Evolutionary conservation across 805 yeast species (phyloP), one percentile per base, ranked within the genome.

Genomic region (Yarrowia divulgata): DNA sequence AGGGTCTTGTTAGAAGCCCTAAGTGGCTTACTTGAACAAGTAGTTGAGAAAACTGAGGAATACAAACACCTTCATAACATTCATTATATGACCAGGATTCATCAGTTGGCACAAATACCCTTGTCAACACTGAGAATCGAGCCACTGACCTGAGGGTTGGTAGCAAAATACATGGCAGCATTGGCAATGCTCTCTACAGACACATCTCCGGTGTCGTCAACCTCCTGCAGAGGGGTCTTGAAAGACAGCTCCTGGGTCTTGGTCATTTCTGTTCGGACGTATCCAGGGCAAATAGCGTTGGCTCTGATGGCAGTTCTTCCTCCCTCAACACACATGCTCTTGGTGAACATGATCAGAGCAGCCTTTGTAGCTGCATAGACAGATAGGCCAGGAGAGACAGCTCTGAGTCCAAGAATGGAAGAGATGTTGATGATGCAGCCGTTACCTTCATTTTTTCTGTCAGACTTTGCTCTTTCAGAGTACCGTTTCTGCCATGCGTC

Each of bases 351-450:
- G 62, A 84, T 78, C 2, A 91, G 74, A 0, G 92, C 97, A 0
- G 89, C 87, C 74, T 91, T 91, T 63, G 89, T 80, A 0, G 93
- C 90, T 0, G 89, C 80, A 73, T 91, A 91, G 0, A 88, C 88
- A 0, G 86, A 71, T 0, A 92, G 83, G 0, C 95, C 95, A 3
- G 84, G 82, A 9, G 72, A 69, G 14, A 66, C 18, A 0, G 81
- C 84, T 0, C 81, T 78, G 2, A 79, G 57, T 0, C 89, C 86
- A 19, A 91, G 79, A 12, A 89, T 82, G 0, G 96, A 90, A 1
- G 94, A 85, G 0, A 91, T 77, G 74, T 89, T 90, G 39, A 91
- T 74, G 16, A 91, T 85, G 35, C 79, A 73, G 29, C 81, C 75
- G 19, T 60, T 60, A 13, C 42, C 66, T 19, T 54, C 43, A 3